These are phyloP conservation scores for Rauvolfia tetraphylla DNA, from an alignment of 257 asterid species.

Conservation along the genomic window DNA sequence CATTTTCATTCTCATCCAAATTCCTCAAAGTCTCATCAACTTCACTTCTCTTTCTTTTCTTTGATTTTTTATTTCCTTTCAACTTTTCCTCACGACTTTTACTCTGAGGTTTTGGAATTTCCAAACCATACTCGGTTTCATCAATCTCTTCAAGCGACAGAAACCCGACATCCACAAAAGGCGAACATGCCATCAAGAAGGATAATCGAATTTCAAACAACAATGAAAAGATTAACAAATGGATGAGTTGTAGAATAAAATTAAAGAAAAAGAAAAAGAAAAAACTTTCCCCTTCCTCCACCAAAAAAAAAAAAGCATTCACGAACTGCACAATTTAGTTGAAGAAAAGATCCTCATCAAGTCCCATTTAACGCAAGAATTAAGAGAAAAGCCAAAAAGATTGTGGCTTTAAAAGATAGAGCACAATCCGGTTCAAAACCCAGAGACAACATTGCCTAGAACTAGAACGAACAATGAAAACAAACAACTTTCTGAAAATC, in stretches of 20 bases:
- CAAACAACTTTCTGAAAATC: not conserved
- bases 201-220: not conserved
- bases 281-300: not conserved
- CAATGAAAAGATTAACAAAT: not conserved
- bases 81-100: constrained; percentile 25
- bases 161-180: constrained; percentile 54
- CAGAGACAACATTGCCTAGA: not conserved
- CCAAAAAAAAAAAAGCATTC: not conserved
- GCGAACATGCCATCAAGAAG: not conserved
- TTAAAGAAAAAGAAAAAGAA: not conserved
- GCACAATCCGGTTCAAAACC: not conserved
- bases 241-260: not conserved
- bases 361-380: not conserved
- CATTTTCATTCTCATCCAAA: constrained; percentile 27
- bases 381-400: not conserved
- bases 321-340: not conserved
- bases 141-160: constrained; percentile 87
- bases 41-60: constrained; percentile 36
- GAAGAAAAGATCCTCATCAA: not conserved
- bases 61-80: constrained; percentile 32
- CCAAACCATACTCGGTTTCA: constrained; percentile 64
- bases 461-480: not conserved
- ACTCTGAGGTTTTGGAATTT: constrained; percentile 35
- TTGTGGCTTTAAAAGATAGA: not conserved
- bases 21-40: constrained; percentile 22